phyloP scores from a whole-genome alignment of 805 yeast genomes.

The Metschnikowia amazonensis region DNA sequence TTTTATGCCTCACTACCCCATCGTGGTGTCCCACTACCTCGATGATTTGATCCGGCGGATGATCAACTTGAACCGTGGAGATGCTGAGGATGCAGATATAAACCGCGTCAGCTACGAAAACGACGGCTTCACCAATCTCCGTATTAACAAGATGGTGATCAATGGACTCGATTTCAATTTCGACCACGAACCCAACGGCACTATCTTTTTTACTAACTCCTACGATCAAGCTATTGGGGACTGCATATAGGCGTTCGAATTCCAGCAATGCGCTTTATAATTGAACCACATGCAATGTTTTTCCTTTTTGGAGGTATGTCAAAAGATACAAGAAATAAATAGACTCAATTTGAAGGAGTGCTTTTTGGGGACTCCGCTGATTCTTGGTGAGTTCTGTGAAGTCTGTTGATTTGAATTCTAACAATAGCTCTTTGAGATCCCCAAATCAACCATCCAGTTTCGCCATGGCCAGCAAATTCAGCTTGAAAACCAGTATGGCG shows the following conservation, averaged over 20 bases:
- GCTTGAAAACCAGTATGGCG: constrained; percentile 11
- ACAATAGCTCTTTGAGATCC: constrained; percentile 7
- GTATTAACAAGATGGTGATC: constrained; percentile 25
- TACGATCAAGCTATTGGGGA: constrained; percentile 17
- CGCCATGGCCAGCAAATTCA: not conserved
- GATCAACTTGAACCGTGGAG: constrained; percentile 36
- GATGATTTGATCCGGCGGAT: constrained; percentile 30
- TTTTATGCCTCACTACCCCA: constrained; percentile 17
- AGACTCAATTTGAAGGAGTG: too few relatives aligned
- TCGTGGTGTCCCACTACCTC: constrained; percentile 33
- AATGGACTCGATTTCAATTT: constrained; percentile 34
- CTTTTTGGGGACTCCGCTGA: too few relatives aligned
- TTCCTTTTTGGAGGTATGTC: constrained; percentile 7
- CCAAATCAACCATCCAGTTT: constrained; percentile 2
- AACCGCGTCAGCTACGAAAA: constrained; percentile 25
- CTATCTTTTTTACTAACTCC: constrained; percentile 30
- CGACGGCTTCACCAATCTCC: constrained; percentile 34
- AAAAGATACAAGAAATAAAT: too few relatives aligned
- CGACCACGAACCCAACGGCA: constrained; percentile 39
- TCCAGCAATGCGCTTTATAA: not conserved
- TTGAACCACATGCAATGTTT: constrained; percentile 2
- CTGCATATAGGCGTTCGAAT: not conserved
- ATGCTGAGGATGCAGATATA: constrained; percentile 36
- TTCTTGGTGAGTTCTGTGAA: not conserved
- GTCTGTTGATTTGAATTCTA: not conserved